phyloP scores from a whole-genome alignment of 768 basidiomycete genomes.

The Naganishia vaughanmartiniae region DNA sequence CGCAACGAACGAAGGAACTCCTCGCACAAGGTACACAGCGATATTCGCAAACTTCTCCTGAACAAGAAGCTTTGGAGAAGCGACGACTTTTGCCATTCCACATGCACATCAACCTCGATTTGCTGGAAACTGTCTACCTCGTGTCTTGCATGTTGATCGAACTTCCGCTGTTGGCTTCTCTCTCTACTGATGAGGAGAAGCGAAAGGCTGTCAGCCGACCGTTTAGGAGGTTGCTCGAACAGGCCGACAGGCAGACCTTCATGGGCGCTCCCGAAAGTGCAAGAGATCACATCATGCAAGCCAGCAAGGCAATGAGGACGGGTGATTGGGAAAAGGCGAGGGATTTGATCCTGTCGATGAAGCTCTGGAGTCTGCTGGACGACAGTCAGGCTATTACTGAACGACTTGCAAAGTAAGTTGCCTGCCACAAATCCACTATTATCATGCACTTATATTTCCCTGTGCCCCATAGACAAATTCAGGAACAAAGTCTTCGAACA shows the following conservation, averaged over 20 bases:
- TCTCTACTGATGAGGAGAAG: slow-evolving; percentile 88
- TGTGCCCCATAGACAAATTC: slow-evolving; percentile 71
- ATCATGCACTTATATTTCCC: slow-evolving; percentile 8
- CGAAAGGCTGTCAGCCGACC: slow-evolving; percentile 93
- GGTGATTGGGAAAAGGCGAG: slow-evolving; percentile 96
- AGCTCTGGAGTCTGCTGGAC: slow-evolving; percentile 96
- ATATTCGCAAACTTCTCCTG: slow-evolving; percentile 69
- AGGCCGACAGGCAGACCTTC: slow-evolving; percentile 95
- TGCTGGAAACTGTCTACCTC: slow-evolving; percentile 94
- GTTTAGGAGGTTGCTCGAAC: slow-evolving; percentile 90
- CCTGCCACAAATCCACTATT: slow-evolving; percentile 41
- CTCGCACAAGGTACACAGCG: slow-evolving; percentile 94
- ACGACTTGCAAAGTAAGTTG: slow-evolving; percentile 78
- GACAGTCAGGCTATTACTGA: slow-evolving; percentile 82
- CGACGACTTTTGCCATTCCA: slow-evolving; percentile 97
- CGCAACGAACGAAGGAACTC: slow-evolving; percentile 93
- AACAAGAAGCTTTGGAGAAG: slow-evolving; percentile 96
- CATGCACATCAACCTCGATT: slow-evolving; percentile 98
- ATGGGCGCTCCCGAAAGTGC: slow-evolving; percentile 98
- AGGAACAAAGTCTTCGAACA: slow-evolving; percentile 93
- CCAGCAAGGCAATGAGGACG: slow-evolving; percentile 89
- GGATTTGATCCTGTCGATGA: slow-evolving; percentile 90
- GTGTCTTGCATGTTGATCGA: slow-evolving; percentile 99
- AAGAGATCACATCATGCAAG: slow-evolving; percentile 98
- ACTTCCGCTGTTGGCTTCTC: slow-evolving; percentile 88